Evolutionary conservation across 257 asterid genomes (phyloP).

Genomic region (Lycium barbarum): DNA sequence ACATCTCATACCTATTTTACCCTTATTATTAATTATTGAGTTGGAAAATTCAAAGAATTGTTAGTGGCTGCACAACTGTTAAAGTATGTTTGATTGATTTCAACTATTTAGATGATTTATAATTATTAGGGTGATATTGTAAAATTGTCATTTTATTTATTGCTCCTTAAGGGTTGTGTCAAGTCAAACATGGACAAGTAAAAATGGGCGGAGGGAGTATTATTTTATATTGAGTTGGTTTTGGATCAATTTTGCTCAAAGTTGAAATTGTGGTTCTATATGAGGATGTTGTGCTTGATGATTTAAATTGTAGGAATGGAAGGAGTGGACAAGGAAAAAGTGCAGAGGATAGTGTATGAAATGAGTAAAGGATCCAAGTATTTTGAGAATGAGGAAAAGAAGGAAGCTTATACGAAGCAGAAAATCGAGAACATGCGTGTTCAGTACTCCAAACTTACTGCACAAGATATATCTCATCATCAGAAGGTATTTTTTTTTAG

Average conservation of each 20-base stretch:
- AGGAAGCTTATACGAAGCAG: slow-evolving; percentile 80
- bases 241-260: neutral
- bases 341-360: slow-evolving; percentile 92
- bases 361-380: slow-evolving; percentile 98
- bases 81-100: too few species aligned
- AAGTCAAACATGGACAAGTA: too few species aligned
- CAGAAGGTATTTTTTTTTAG: slow-evolving; percentile 61
- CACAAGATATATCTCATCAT: slow-evolving; percentile 55
- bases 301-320: slow-evolving; percentile 78
- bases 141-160: too few species aligned
- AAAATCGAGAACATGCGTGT: slow-evolving; percentile 74
- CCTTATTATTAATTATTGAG: too few species aligned
- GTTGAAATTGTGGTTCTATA: neutral
- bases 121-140: too few species aligned
- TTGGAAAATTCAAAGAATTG: too few species aligned
- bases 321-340: slow-evolving; percentile 98
- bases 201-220: too few species aligned
- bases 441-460: slow-evolving; percentile 66
- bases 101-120: too few species aligned
- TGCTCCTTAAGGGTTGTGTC: too few species aligned
- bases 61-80: too few species aligned
- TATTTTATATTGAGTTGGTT: too few species aligned
- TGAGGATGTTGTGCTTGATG: neutral
- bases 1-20: too few species aligned
- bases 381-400: slow-evolving; percentile 84